Conservation (phyloP, 2,329 filamentous ascomycete genomes). For the Ophiostoma tasmaniense region DNA sequence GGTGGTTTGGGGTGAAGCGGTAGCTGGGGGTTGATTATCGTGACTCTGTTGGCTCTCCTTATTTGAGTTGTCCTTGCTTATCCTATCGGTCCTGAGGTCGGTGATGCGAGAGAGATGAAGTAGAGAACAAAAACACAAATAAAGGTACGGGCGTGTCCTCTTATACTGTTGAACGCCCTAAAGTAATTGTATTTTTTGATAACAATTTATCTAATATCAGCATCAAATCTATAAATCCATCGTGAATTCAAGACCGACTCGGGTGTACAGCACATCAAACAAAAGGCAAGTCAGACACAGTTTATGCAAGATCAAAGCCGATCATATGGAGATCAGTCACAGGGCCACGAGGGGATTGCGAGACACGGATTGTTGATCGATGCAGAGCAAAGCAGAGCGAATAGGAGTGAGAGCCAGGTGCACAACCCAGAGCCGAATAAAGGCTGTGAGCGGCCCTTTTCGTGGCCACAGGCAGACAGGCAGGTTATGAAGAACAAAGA, state of each 20-base stretch:
- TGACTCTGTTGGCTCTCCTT: not conserved
- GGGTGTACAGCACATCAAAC: not conserved
- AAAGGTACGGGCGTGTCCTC: not conserved
- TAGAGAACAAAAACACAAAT: not conserved
- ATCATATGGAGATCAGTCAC: conserved; percentile 4
- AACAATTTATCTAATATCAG: no score
- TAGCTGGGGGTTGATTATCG: not conserved
- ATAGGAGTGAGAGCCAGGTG: not conserved
- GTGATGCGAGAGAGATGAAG: not conserved
- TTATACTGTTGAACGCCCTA: not conserved
- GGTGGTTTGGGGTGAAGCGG: not conserved
- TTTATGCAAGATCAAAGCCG: conserved; percentile 3
- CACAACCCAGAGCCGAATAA: not conserved
- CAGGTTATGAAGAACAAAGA: not conserved
- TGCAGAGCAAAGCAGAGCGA: not conserved
- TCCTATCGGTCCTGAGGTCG: not conserved
- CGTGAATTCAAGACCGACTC: not conserved
- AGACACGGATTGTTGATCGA: not conserved
- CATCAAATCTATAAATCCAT: not conserved
- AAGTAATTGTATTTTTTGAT: not conserved
- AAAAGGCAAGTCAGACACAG: not conserved
- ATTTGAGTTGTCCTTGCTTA: not conserved
- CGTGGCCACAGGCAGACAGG: not conserved
- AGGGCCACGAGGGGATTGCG: not conserved
- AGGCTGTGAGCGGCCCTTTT: not conserved